phyloP scores from a whole-genome alignment of 2,329 filamentous ascomycete species.

The Ophiostoma fasciatum region DNA sequence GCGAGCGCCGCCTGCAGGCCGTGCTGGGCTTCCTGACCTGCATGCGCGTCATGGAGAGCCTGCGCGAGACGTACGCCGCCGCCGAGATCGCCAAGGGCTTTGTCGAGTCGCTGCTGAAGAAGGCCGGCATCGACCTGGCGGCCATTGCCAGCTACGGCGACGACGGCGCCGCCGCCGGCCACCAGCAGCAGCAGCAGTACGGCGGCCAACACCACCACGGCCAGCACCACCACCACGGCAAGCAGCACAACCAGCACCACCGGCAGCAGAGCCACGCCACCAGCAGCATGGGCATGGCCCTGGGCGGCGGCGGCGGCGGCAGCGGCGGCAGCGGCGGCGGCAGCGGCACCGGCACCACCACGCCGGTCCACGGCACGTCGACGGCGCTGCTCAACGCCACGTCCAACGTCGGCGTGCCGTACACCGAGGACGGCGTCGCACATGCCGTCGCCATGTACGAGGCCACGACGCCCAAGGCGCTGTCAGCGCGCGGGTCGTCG shows the following conservation, averaged over 20 bases:
- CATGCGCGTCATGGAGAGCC: constrained; percentile 78
- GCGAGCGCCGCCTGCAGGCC: constrained; percentile 56
- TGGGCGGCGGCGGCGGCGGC: constrained; percentile 7
- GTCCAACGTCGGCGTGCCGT: constrained; percentile 12
- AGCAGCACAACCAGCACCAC: too few species aligned
- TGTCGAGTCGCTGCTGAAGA: constrained; percentile 79
- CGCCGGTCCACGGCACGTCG: constrained; percentile 11
- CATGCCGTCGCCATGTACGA: constrained; percentile 10
- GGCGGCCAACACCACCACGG: too few species aligned
- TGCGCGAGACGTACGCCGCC: constrained; percentile 80
- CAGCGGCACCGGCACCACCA: constrained; percentile 7
- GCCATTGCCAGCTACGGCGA: constrained; percentile 20
- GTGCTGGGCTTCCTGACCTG: constrained; percentile 76
- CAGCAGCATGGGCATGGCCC: too few species aligned
- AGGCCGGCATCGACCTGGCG: constrained; percentile 62
- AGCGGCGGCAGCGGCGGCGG: too few species aligned
- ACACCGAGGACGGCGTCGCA: constrained; percentile 12
- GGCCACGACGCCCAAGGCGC: constrained; percentile 11
- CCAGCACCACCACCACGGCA: too few species aligned
- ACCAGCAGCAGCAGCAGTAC: too few species aligned
- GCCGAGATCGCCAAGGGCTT: constrained; percentile 96
- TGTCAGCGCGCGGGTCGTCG: constrained; percentile 28
- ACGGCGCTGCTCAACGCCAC: constrained; percentile 12
- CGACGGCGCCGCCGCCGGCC: constrained; percentile 36
- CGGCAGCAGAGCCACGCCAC: too few species aligned